A percentile compares a stretch with the other conserved stretches of the same genome.
Evolutionary conservation across 2,329 filamentous ascomycete species (phyloP).

Genomic region (Alternaria ethzedia): DNA sequence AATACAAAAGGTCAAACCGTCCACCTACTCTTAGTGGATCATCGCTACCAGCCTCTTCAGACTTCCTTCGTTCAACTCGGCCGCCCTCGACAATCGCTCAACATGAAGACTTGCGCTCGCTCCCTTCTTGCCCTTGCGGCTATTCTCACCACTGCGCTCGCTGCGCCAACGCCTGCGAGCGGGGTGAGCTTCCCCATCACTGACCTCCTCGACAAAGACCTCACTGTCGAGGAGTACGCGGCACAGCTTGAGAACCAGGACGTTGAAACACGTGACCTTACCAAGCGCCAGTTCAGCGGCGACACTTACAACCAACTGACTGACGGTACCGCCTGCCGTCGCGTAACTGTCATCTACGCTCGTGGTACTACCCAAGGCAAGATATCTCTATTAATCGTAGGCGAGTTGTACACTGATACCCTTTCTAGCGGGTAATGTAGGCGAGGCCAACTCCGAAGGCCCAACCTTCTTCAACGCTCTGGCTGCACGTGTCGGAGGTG

Average conservation of each 20-base stretch:
- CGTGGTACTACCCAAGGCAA: constrained; percentile 58
- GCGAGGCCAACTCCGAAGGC: constrained; percentile 50
- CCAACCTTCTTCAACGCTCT: constrained; percentile 59
- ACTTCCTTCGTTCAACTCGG: not conserved
- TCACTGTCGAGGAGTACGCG: constrained; percentile 34
- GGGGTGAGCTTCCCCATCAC: constrained; percentile 35
- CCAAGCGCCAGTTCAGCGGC: constrained; percentile 29
- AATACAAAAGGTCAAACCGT: constrained; percentile 11
- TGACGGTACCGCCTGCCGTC: constrained; percentile 48
- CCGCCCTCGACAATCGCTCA: constrained; percentile 5
- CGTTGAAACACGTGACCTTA: constrained; percentile 10
- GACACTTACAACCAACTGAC: constrained; percentile 42
- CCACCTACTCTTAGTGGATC: not conserved
- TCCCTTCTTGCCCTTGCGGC: constrained; percentile 25
- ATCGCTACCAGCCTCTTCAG: constrained; percentile 1
- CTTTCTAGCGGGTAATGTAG: constrained; percentile 55
- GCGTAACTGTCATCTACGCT: constrained; percentile 61
- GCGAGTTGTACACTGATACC: not conserved
- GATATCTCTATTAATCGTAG: not conserved
- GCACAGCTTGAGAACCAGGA: constrained; percentile 25
- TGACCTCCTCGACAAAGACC: constrained; percentile 29
- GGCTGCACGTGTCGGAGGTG: constrained; percentile 47
- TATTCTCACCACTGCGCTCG: constrained; percentile 19
- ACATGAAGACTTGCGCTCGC: constrained; percentile 26
- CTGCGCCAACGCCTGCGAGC: constrained; percentile 23